Conservation (phyloP, 257 asterid genomes). For the Capsicum chinense region DNA sequence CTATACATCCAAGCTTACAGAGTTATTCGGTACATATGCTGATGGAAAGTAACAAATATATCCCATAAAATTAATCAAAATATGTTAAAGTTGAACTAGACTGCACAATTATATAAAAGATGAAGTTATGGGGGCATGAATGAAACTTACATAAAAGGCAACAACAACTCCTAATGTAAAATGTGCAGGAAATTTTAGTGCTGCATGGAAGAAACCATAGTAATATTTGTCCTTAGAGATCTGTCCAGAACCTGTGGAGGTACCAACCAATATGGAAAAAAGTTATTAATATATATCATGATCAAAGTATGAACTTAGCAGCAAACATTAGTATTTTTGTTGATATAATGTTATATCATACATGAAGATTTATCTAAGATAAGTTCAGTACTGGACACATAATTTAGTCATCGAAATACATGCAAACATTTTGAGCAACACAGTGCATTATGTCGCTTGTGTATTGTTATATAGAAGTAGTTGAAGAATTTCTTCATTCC, state of each 20-base stretch:
- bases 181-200: no score
- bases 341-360: conserved; percentile 23
- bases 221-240: conserved; percentile 41
- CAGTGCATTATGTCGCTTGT: no score
- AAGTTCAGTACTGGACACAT: conserved; percentile 65
- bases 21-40: neutral
- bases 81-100: accelerated
- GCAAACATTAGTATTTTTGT: no score
- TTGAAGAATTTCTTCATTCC: no score
- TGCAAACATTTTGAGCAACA: no score
- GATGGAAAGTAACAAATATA: neutral
- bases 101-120: neutral
- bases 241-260: conserved; percentile 66
- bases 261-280: neutral
- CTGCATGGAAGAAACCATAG: no score
- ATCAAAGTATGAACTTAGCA: neutral
- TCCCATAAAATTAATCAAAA: neutral
- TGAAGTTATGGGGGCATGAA: neutral
- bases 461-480: no score
- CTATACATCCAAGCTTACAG: neutral
- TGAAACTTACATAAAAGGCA: conserved; percentile 48
- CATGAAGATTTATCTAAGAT: conserved; percentile 74
- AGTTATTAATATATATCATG: neutral
- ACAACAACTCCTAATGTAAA: no score
- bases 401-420: no score